Evolutionary conservation across 2,329 filamentous ascomycete species (phyloP), one percentile per base, ranked within the genome.

Genomic region (Fusarium oligoseptatum): DNA sequence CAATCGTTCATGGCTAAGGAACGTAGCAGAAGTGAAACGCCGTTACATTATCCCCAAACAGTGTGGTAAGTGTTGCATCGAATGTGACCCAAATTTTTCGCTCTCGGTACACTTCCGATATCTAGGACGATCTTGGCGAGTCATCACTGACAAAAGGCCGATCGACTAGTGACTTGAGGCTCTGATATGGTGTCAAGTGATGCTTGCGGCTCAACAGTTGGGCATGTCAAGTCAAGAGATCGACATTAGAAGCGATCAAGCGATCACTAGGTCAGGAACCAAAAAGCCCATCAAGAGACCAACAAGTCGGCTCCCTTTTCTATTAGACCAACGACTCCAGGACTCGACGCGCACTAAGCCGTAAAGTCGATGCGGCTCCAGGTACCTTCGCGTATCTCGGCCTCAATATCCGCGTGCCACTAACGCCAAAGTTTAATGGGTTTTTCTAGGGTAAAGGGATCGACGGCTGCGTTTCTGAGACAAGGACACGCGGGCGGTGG

Each of bases 351-450:
- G 36, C 57, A 60, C 36, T 39, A 60, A 12, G 36, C 57, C 57
- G 27, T 29, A 37, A 61, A 61, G 3, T 48, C 20, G 27, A 61
- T 36, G 60, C 60, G 60, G 60, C 60, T 62, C 60, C 60, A 52
- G 60, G 60, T 62, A 62, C 60, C 60, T 55, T 62, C 60, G 60
- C 43, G 60, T 62, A 50, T 62, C 41, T 27, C 14, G 15, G 10
- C 7, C 43, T n/a, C 29, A 62, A 60, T 62, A 27, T 62, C 60
- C 60, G 60, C 60, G 43, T 62, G 37, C 32, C 43, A 27, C 20
- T 22, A 15, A 14, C 10, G 20, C 15, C 41, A 48, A 60, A 34
- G 29, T 36, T 48, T 48, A 36, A 41, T 10, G 6, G 29, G 14
- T 17, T 58, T 14, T 15, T 58, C 20, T 15, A 61, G 41, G 17